phyloP scores from a whole-genome alignment of 192 early-diverging fungal genomes.

The Backusella luteola region DNA sequence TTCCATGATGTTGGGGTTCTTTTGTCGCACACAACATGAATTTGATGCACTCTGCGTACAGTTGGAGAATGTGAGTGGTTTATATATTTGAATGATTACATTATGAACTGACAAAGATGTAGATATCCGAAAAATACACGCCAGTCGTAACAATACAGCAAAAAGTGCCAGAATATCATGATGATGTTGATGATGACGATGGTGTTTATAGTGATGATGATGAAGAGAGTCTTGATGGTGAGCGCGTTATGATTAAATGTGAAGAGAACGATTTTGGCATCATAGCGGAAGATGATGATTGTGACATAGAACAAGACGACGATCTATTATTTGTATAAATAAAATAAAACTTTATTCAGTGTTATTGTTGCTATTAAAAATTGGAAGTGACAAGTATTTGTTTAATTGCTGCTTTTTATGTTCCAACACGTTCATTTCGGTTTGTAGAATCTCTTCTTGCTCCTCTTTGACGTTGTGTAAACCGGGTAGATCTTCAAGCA shows the following conservation, averaged over 20 bases:
- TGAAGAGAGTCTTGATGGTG: not conserved
- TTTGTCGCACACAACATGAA: conserved; percentile 57
- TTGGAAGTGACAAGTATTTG: conserved; percentile 14
- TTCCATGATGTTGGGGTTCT: conserved; percentile 93
- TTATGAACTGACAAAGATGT: not conserved
- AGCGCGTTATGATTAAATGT: not conserved
- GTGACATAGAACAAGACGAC: not conserved
- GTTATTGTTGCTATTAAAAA: not conserved
- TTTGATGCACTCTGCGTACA: conserved; percentile 60
- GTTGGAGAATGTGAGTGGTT: conserved; percentile 20
- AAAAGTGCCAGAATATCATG: not conserved
- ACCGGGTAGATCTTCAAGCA: conserved; percentile 34
- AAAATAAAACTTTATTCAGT: not conserved
- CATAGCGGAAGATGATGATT: not conserved
- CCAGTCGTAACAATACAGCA: not conserved
- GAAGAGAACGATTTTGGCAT: not conserved
- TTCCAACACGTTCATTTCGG: conserved; percentile 20
- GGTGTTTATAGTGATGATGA: not conserved
- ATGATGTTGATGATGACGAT: not conserved
- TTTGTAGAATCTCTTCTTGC: conserved; percentile 27
- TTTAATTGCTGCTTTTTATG: conserved; percentile 21
- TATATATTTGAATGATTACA: not conserved
- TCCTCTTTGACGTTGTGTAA: conserved; percentile 32
- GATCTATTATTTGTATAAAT: conserved; percentile 3
- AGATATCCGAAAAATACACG: conserved; percentile 10